Base-by-base conservation (phyloP, 225 moss, liverwort and hornwort genomes). In the Sphagnum contortum region DNA sequence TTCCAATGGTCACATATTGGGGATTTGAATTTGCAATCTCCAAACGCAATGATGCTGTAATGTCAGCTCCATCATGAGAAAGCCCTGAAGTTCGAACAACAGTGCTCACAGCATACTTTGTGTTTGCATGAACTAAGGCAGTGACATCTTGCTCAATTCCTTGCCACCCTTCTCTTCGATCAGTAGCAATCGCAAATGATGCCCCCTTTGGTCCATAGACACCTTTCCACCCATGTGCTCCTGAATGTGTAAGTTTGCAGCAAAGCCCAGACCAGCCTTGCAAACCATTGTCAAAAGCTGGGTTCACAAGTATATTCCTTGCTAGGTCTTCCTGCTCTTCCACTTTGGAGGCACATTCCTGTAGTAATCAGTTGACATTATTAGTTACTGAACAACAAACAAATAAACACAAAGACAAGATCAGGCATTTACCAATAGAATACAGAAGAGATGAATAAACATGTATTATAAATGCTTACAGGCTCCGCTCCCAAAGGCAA, bases 81-180 rank as follows among this genome's bases (percentile, higher is more conserved):
- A 57, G 69, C 45, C 81, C 85, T 65, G 79, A 74, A 60, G 78
- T 79, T 52, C 81, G 72, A 57, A 86, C 76, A 64, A 74, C 49
- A 44, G 82, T 82, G 51, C 47, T 59, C 59, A 82, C 72, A 57
- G 71, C 56, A 60, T 86, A 86, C 9, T 74, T 72, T 76, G 71
- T 74, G 56, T 71, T 70, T 48, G 74, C 54, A 64, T 79, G 67
- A 69, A 86, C 78, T 12, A 74, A 63, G 55, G 62, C 65, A 63
- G 79, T 76, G 62, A 79, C 77, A 53, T 85, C 84, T 65, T 86
- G 82, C 68, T 82, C 76, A 6, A 86, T 76, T 13, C 85, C 85
- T 69, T 86, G 85, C 85, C 79, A 82, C 14, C 57, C 74, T 67
- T 75, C 74, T 54, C 73, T 69, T 68, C 85, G 78, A 7, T 82